Conservation (phyloP, 2,329 filamentous ascomycete species). For the Phialophora tarda region DNA sequence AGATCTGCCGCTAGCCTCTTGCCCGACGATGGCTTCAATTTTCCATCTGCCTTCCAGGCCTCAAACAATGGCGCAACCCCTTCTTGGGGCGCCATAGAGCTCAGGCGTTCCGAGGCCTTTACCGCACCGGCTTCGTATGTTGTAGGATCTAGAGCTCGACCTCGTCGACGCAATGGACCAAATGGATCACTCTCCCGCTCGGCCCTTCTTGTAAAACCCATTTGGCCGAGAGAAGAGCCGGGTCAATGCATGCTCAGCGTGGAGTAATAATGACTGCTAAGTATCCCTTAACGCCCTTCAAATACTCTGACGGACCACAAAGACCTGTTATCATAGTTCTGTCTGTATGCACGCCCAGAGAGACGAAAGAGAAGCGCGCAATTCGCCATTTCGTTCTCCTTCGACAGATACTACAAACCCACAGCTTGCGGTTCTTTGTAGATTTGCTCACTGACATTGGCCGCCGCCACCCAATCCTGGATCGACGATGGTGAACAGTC, state of each 20-base stretch:
- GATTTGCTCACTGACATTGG: background rate
- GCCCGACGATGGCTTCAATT: background rate
- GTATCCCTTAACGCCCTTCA: background rate
- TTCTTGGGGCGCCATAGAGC: background rate
- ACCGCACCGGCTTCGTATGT: background rate
- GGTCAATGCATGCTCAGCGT: background rate
- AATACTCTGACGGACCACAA: background rate
- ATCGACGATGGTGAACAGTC: slow-evolving; percentile 18
- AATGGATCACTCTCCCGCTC: slow-evolving; percentile 10
- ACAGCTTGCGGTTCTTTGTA: background rate
- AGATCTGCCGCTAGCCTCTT: background rate
- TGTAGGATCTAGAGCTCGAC: background rate
- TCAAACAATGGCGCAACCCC: background rate
- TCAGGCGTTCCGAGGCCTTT: background rate
- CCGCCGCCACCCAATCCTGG: background rate
- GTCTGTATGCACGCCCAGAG: background rate
- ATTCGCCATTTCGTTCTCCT: background rate
- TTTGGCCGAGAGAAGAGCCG: slow-evolving; percentile 30
- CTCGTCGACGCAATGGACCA: background rate
- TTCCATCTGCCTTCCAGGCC: background rate
- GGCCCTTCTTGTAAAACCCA: slow-evolving; percentile 15
- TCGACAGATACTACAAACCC: background rate
- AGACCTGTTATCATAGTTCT: background rate
- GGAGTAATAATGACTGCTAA: background rate
- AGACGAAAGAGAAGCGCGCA: background rate